Evolutionary conservation across 2,329 filamentous ascomycete genomes (phyloP).

Genomic region (Lecanoromycetidae sp.): DNA sequence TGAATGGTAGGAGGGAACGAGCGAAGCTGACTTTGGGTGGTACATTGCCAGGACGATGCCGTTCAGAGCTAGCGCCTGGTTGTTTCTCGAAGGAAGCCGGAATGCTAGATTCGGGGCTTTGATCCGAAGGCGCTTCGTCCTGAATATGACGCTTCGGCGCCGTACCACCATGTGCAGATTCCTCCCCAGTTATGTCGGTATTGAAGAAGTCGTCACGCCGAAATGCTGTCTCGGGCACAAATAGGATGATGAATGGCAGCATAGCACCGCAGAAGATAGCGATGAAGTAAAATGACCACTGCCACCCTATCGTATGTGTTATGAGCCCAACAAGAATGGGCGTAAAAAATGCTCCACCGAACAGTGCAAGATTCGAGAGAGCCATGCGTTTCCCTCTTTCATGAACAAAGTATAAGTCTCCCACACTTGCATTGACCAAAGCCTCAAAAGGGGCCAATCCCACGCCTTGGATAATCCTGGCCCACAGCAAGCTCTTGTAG

Average conservation of each 20-base stretch:
- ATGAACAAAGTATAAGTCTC: constrained; percentile 84
- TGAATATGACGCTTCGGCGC: background rate
- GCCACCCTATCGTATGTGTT: constrained; percentile 61
- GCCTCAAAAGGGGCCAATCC: constrained; percentile 82
- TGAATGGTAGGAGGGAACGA: constrained; percentile 57
- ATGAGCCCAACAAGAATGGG: constrained; percentile 52
- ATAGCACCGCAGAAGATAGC: constrained; percentile 66
- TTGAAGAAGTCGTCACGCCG: constrained; percentile 39
- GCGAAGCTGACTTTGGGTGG: constrained; percentile 45
- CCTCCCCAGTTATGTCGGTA: constrained; percentile 47
- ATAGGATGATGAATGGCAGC: constrained; percentile 60
- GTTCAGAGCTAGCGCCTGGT: background rate
- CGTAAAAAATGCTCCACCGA: constrained; percentile 62
- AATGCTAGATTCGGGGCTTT: constrained; percentile 5
- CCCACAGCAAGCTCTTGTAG: constrained; percentile 62
- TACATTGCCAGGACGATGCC: background rate
- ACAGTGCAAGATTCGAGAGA: constrained; percentile 57
- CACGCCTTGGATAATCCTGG: constrained; percentile 74
- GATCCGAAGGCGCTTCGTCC: constrained; percentile 1
- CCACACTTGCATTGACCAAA: constrained; percentile 75
- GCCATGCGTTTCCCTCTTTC: constrained; percentile 80
- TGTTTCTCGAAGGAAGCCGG: constrained; percentile 12
- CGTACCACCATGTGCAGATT: background rate
- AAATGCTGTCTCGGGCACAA: constrained; percentile 77
- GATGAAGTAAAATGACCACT: constrained; percentile 80